These are phyloP conservation scores for Talaromyces proteolyticus DNA, from an alignment of 495 filamentous ascomycete genomes.

Conservation along the genomic window DNA sequence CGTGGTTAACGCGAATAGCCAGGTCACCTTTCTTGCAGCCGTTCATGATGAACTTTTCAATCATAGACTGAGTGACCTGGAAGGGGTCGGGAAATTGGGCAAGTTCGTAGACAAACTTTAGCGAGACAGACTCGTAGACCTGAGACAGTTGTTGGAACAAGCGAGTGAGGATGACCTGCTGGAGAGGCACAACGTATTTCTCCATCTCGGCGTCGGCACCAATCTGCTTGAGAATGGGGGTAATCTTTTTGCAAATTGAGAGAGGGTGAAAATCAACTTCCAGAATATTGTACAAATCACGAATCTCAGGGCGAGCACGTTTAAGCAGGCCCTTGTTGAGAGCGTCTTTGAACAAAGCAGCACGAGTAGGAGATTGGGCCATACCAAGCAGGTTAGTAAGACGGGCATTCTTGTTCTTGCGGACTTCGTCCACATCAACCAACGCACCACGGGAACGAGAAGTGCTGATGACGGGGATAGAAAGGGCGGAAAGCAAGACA, in stretches of 20 bases:
- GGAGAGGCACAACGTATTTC: constrained; percentile 88
- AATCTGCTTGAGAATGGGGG: constrained; percentile 89
- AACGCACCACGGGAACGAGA: constrained; percentile 91
- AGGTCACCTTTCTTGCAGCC: constrained; percentile 99
- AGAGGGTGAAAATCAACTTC: constrained; percentile 99
- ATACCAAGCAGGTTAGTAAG: constrained; percentile 95
- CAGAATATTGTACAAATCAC: constrained; percentile 94
- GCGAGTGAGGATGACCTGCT: constrained; percentile 96
- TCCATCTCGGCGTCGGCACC: constrained; percentile 93
- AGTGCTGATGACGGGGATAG: constrained; percentile 98
- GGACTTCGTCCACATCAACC: constrained; percentile 92
- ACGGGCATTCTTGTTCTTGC: constrained; percentile 97
- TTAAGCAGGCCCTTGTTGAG: constrained; percentile 90
- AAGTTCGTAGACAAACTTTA: constrained; percentile 87
- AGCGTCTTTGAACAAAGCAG: constrained; percentile 89
- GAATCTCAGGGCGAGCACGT: constrained; percentile 87
- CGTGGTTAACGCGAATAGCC: constrained; percentile 92
- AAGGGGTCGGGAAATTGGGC: constrained; percentile 96
- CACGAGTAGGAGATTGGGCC: constrained; percentile 79
- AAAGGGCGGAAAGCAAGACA: constrained; percentile 89
- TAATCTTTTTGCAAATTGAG: constrained; percentile 98
- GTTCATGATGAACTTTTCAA: constrained; percentile 99
- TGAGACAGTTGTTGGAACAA: constrained; percentile 99
- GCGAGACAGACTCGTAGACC: constrained; percentile 96
- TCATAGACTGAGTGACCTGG: constrained; percentile 83